phyloP scores from a whole-genome alignment of 2,329 filamentous ascomycete genomes.

The Pseudogymnoascus sp. region DNA sequence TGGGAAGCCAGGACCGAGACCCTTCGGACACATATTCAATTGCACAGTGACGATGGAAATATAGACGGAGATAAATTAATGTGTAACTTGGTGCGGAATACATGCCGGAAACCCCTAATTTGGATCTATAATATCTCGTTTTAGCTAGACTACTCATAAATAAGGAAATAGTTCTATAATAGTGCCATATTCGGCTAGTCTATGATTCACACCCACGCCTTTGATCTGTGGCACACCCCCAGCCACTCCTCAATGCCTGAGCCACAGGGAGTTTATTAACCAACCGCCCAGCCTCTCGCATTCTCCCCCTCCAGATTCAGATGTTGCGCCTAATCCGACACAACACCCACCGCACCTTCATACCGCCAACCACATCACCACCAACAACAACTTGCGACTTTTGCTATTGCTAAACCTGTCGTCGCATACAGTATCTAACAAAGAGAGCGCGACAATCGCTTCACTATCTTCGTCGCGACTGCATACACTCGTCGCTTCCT shows the following conservation, averaged over 20 bases:
- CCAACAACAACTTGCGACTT: slow-evolving; percentile 6
- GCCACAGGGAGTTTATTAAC: slow-evolving; percentile 16
- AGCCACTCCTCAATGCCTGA: not conserved
- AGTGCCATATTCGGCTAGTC: not conserved
- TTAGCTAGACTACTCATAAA: not conserved
- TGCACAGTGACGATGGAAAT: not conserved
- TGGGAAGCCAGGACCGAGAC: not conserved
- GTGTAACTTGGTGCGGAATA: not conserved
- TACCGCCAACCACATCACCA: slow-evolving; percentile 6
- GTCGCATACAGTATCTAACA: slow-evolving; percentile 1
- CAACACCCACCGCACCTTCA: not conserved
- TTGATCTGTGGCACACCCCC: not conserved
- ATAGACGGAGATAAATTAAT: not conserved
- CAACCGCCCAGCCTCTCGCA: slow-evolving; percentile 9
- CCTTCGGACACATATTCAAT: slow-evolving; percentile 7
- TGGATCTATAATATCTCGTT: not conserved
- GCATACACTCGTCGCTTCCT: not conserved
- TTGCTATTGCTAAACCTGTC: not conserved
- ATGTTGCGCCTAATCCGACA: slow-evolving; percentile 4
- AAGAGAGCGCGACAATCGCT: not conserved
- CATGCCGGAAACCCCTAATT: not conserved
- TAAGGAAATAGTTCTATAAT: not conserved
- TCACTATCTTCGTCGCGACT: not conserved
- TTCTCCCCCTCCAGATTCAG: slow-evolving; percentile 17
- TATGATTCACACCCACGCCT: not conserved